Evolutionary conservation across 2,329 filamentous ascomycete species (phyloP), one percentile per base, ranked within the genome.

Genomic region (Shiraia bambusicola): DNA sequence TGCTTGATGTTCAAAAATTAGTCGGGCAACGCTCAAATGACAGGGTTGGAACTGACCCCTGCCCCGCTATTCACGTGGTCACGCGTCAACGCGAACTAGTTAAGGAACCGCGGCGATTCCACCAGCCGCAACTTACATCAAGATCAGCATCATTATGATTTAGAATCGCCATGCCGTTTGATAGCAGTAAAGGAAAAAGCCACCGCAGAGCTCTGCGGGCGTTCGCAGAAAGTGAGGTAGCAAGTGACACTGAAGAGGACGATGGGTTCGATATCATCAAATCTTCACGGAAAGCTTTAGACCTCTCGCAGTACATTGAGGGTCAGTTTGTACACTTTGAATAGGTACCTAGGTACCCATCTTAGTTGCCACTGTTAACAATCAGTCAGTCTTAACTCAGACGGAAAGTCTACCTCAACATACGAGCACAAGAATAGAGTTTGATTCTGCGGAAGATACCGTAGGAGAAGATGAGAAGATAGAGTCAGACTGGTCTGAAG

Each of bases 401-500:
- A 47, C 49, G 2, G 57, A 62, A 37, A 47, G 47, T 0, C 59
- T 62, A 39, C 53, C 55, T 4, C 56, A 60, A 37, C 44, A 47
- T 22, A 32, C 13, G 10, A 44, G 32, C 8, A 46, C 53, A n/a
- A 42, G 49, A 2, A 41, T 37, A 6, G 36, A 54, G 12, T 49
- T 52, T 19, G 41, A 31, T 24, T 35, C 36, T 14, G 40, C 39
- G 11, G 19, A 22, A 22, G 41, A 31, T 19, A 37, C 34, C 14
- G 40, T 37, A 12, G 40, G 42, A 22, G 42, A 41, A 14, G 42
- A 43, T 11, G 32, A 42, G 9, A 42, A 42, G 8, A 16, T 40
- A 22, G 52, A 56, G 28, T 56, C 53, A 12, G 60, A 66, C 28
- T 65, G 58, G 45, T 81, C 82, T 42, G 80, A 84, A 26, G 81